A percentile compares a stretch with the other conserved stretches of the same genome.
Evolutionary conservation across 176 grass and related monocot genomes (phyloP).

Genomic region (Lolium perenne): DNA sequence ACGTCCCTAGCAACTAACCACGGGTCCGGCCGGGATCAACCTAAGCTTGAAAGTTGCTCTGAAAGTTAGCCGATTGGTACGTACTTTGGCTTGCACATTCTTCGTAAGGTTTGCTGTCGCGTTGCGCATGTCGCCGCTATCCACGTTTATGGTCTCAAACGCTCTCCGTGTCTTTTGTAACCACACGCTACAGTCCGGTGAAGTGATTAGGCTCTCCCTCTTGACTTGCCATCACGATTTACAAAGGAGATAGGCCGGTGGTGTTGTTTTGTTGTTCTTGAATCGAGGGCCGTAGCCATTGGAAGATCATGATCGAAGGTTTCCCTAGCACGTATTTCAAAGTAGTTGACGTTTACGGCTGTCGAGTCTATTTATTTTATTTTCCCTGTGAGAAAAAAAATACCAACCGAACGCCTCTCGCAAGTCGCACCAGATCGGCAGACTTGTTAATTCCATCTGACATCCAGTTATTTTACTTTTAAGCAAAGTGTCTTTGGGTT

Average conservation of each 20-base stretch:
- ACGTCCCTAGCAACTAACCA: neutral
- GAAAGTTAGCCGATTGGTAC: conserved; percentile 4
- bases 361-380: neutral
- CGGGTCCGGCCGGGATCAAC: too few relatives aligned
- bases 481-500: neutral
- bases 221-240: neutral
- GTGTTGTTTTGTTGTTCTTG: neutral
- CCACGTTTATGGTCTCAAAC: neutral
- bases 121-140: neutral
- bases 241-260: neutral
- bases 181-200: neutral
- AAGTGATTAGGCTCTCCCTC: neutral
- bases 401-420: neutral
- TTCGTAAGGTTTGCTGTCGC: conserved; percentile 2
- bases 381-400: too few relatives aligned
- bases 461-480: neutral
- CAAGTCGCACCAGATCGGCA: too few relatives aligned
- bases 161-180: neutral
- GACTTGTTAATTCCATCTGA: neutral
- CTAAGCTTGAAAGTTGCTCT: conserved; percentile 13
- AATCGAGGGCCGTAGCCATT: conserved; percentile 5
- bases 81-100: neutral
- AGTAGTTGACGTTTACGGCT: neutral
- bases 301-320: neutral
- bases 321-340: neutral